Conservation (phyloP, 1,284 basidiomycete species). For the Sporisorium graminicola region DNA sequence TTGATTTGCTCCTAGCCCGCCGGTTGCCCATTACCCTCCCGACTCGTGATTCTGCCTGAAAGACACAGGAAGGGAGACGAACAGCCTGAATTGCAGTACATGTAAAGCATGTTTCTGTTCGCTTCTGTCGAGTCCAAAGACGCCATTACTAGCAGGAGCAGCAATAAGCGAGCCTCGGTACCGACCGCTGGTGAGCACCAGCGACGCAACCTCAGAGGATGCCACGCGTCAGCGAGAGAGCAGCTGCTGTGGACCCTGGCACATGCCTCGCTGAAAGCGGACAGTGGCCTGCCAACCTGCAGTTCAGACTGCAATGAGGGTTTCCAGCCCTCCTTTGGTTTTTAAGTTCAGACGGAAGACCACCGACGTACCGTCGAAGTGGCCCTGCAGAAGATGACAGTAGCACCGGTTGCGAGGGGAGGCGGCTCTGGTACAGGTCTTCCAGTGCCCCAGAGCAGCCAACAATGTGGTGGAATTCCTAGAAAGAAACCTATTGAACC, state of each 20-base stretch:
- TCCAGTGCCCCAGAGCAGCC: background rate
- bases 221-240: background rate
- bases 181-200: background rate
- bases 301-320: background rate
- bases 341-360: background rate
- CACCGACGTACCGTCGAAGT: background rate
- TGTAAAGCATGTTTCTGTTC: too few relatives aligned
- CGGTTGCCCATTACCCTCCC: background rate
- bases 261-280: background rate
- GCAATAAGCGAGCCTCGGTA: background rate
- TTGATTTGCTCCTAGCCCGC: constrained; percentile 1
- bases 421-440: background rate
- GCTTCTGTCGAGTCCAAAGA: too few relatives aligned
- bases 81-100: too few relatives aligned
- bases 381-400: background rate
- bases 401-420: background rate
- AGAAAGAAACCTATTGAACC: background rate
- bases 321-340: background rate
- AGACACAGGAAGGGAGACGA: background rate
- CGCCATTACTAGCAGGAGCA: too few relatives aligned
- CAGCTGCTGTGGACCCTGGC: background rate
- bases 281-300: background rate
- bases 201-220: constrained; percentile 6
- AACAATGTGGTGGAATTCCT: constrained; percentile 6
- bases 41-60: too few relatives aligned